Percentiles rank a stretch among this genome's conserved stretches.
These are phyloP conservation scores for Bocquillonia castaneifolia DNA, from an alignment of 441 rosid species.

Conservation along the genomic window DNA sequence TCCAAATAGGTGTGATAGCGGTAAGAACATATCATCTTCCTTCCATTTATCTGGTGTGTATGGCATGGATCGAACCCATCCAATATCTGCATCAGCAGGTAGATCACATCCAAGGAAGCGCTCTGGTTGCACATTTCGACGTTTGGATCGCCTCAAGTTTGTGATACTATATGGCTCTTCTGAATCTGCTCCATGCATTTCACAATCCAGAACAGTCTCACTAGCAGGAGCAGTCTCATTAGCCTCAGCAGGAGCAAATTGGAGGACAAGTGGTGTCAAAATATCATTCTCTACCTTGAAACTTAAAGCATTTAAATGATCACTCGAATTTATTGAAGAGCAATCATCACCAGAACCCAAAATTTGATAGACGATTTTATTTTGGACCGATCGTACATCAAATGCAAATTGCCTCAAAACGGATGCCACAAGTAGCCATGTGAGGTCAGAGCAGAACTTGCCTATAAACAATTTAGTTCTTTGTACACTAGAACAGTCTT, in stretches of 20 bases:
- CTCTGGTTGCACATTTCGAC: slow-evolving; percentile 65
- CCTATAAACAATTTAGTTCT: slow-evolving; percentile 56
- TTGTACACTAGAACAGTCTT: slow-evolving; percentile 50
- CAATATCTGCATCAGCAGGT: slow-evolving; percentile 31
- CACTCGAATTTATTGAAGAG: slow-evolving; percentile 21
- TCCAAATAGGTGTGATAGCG: slow-evolving; percentile 42
- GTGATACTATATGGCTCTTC: slow-evolving; percentile 28
- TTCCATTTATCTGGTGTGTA: slow-evolving; percentile 35
- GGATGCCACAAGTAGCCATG: slow-evolving; percentile 67
- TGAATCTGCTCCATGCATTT: slow-evolving; percentile 19
- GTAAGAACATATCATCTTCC: slow-evolving; percentile 45
- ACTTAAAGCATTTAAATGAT: slow-evolving; percentile 37
- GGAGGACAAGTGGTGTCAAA: slow-evolving; percentile 37
- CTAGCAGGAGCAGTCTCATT: slow-evolving; percentile 27
- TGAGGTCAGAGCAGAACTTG: slow-evolving; percentile 57
- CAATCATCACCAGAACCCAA: slow-evolving; percentile 33
- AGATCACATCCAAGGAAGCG: slow-evolving; percentile 55
- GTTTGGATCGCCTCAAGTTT: slow-evolving; percentile 71
- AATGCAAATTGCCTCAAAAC: slow-evolving; percentile 46
- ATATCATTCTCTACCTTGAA: slow-evolving; percentile 47
- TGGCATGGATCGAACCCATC: slow-evolving; percentile 45
- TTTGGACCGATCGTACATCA: slow-evolving; percentile 48
- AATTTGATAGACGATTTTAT: slow-evolving; percentile 65
- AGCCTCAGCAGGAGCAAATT: slow-evolving; percentile 29
- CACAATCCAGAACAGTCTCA: slow-evolving; percentile 28